Base-by-base conservation (phyloP, 768 basidiomycete genomes). In the Jaapia argillacea region DNA sequence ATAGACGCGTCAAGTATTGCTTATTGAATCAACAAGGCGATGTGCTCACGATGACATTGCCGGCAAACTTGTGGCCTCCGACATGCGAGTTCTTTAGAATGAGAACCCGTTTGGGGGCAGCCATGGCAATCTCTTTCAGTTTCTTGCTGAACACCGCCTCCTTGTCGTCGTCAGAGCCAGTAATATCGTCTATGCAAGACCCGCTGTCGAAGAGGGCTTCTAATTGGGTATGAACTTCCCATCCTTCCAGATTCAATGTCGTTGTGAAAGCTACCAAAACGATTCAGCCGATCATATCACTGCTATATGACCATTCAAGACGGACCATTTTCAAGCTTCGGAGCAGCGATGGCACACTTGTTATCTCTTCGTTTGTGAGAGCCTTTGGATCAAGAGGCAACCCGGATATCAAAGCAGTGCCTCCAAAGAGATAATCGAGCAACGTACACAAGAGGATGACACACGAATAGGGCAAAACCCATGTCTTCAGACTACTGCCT, bases 311-410 rank as follows among this genome's bases (percentile, higher is more conserved):
- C 21, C 25, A 4, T 38, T 28, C 24, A 42, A 14, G 42, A 62
- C 68, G 49, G 48, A 85, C 85, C 72, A 52, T 81, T 72, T 56
- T 85, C 82, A 25, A 96, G 77, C 53, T 85, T 79, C 2, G 86
- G 85, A 1, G 91, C 90, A 6, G 85, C 79, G 36, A 97, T 81
- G 21, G 77, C 76, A 61, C 94, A 99, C 47, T 90, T 78, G 57
- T 92, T 93, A 63, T 97, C 94, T 24, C 93, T 71, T 53, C 75
- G 77, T 64, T 91, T 90, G 64, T 98, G 94, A 2, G 92, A 96
- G 59, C 93, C 90, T 93, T 54, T 14, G 2, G 18, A 24, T 27
- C 6, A 7, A 20, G 18, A 20, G 36, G 51, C 23, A 49, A 31
- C 36, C 25, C 27, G 45, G 18, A 37, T 21, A 6, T 26, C 18